Conservation (phyloP, 495 filamentous ascomycete species). For the Thozetella sp. region DNA sequence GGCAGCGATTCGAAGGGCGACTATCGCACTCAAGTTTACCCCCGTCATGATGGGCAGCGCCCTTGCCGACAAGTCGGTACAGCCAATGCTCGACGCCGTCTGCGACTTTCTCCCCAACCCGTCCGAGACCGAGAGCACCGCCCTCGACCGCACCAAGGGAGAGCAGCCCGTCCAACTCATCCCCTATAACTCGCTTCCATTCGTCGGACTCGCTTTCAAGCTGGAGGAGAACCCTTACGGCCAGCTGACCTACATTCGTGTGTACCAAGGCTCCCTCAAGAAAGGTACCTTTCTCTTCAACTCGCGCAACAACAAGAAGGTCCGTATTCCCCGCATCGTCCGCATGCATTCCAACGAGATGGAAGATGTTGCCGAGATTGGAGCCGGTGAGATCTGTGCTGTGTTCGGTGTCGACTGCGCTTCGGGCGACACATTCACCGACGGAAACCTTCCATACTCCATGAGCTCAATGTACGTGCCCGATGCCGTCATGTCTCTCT, state of each 20-base stretch:
- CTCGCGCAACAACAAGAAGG: constrained; percentile 89
- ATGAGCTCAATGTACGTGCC: constrained; percentile 99
- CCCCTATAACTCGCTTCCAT: constrained; percentile 89
- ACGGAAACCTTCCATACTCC: constrained; percentile 87
- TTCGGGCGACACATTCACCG: constrained; percentile 97
- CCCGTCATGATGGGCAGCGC: constrained; percentile 97
- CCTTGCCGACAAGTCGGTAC: constrained; percentile 90
- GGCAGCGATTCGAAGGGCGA: constrained; percentile 86
- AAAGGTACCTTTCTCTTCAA: constrained; percentile 94
- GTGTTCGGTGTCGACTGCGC: constrained; percentile 99
- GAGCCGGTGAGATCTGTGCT: constrained; percentile 96
- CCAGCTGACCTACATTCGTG: constrained; percentile 97
- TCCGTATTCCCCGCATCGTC: constrained; percentile 96
- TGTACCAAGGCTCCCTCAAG: constrained; percentile 91
- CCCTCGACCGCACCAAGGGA: constrained; percentile 77
- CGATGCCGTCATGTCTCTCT: constrained; percentile 96
- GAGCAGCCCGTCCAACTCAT: constrained; percentile 85
- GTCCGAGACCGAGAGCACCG: constrained; percentile 83
- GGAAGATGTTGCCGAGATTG: constrained; percentile 92
- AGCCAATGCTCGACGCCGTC: constrained; percentile 96
- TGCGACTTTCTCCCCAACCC: constrained; percentile 97
- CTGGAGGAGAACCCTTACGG: constrained; percentile 99
- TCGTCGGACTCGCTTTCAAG: constrained; percentile 98
- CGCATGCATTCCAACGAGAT: constrained; percentile 99
- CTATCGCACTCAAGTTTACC: constrained; percentile 86